These are phyloP conservation scores for Rhodamnia argentea DNA, from an alignment of 345 rosid genomes.

Conservation along the genomic window DNA sequence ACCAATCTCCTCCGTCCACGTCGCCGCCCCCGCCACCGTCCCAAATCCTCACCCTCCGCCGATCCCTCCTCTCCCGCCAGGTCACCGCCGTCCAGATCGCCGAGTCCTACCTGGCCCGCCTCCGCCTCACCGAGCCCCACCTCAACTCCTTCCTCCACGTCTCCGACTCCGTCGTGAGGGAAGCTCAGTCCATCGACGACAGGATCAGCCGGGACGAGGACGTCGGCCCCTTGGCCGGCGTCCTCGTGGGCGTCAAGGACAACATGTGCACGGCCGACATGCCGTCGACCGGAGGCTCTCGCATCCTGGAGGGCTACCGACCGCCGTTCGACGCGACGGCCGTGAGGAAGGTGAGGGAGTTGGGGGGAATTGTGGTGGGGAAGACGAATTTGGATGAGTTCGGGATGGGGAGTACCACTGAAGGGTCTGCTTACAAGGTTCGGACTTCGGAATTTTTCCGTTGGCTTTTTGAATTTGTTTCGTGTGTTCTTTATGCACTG, in stretches of 20 bases:
- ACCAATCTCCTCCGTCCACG: conserved; percentile 12
- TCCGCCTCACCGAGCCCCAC: conserved; percentile 59
- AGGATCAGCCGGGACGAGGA: conserved; percentile 40
- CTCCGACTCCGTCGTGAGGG: conserved; percentile 34
- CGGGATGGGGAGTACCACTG: conserved; percentile 92
- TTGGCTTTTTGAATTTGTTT: background rate
- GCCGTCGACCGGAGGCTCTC: conserved; percentile 88
- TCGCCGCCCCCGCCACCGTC: conserved; percentile 20
- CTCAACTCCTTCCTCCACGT: conserved; percentile 73
- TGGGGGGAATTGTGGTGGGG: conserved; percentile 73
- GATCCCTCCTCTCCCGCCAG: conserved; percentile 62
- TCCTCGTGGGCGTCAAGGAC: conserved; percentile 72
- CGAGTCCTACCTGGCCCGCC: conserved; percentile 60
- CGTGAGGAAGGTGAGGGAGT: conserved; percentile 49
- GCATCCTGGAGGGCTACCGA: conserved; percentile 53
- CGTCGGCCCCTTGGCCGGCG: conserved; percentile 74
- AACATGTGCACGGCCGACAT: conserved; percentile 76
- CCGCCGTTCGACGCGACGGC: conserved; percentile 84
- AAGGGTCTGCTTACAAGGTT: conserved; percentile 84
- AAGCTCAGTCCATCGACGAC: conserved; percentile 46
- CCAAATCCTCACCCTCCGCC: conserved; percentile 64
- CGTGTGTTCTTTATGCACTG: background rate
- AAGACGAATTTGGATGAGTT: conserved; percentile 94
- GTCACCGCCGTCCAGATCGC: conserved; percentile 55
- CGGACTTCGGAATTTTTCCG: background rate